Percentiles rank a stretch among this genome's conserved stretches.
These are phyloP conservation scores for Dothistroma pini DNA, from an alignment of 2,329 filamentous ascomycete genomes.

Conservation along the genomic window DNA sequence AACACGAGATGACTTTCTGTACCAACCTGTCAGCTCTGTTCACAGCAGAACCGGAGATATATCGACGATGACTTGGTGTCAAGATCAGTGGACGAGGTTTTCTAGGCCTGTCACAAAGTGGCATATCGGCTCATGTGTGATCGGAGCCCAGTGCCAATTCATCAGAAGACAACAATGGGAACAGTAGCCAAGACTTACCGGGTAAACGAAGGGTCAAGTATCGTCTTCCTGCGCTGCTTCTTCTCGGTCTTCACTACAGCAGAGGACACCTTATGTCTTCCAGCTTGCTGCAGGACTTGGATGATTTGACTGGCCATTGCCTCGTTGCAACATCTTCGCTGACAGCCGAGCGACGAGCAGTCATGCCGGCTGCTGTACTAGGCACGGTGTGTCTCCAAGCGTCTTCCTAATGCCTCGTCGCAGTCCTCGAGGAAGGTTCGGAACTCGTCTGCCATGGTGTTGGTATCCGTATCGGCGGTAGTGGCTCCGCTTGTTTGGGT, in stretches of 20 bases:
- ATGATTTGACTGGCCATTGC: conserved; percentile 16
- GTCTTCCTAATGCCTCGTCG: not conserved
- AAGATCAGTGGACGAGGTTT: conserved; percentile 44
- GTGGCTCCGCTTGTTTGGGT: conserved; percentile 26
- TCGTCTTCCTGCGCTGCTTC: conserved; percentile 22
- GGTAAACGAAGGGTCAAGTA: conserved; percentile 11
- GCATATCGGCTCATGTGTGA: conserved; percentile 34
- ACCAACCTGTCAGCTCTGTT: not conserved
- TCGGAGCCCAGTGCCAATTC: conserved; percentile 41
- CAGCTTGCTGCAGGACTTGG: conserved; percentile 12
- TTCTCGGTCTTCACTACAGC: conserved; percentile 16
- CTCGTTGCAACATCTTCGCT: conserved; percentile 1
- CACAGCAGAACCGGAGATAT: conserved; percentile 5
- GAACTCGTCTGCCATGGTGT: conserved; percentile 18
- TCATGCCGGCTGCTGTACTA: conserved; percentile 19
- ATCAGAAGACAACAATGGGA: conserved; percentile 26
- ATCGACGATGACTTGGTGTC: conserved; percentile 4
- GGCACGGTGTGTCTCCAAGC: conserved; percentile 8
- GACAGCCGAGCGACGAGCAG: conserved; percentile 9
- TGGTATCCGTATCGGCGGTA: conserved; percentile 23
- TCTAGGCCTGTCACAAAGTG: conserved; percentile 43
- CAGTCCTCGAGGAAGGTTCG: conserved; percentile 18
- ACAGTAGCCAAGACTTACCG: conserved; percentile 11
- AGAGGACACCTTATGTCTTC: conserved; percentile 1
- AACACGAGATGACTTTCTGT: not conserved